A percentile compares a stretch with the other conserved stretches of the same genome.
These are phyloP conservation scores for Polychaeton citri DNA, from an alignment of 2,329 filamentous ascomycete genomes.

Conservation along the genomic window DNA sequence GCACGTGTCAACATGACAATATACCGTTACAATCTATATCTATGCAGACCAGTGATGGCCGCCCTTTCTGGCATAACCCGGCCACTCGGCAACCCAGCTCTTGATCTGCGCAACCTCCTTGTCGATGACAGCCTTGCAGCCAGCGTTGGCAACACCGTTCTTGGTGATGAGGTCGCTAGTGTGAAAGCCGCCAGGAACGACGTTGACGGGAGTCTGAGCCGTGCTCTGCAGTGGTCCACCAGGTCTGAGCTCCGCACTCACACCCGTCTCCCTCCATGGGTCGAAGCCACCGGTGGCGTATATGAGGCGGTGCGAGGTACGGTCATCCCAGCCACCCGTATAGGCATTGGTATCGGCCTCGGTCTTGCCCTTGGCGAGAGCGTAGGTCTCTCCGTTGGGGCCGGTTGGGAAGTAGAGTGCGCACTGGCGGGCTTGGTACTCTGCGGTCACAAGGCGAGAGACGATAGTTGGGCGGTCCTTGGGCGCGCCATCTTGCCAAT, in stretches of 20 bases:
- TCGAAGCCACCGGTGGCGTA: constrained; percentile 48
- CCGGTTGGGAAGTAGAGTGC: constrained; percentile 39
- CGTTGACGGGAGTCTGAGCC: constrained; percentile 33
- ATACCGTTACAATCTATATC: too few relatives aligned
- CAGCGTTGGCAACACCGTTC: constrained; percentile 35
- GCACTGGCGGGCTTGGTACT: constrained; percentile 46
- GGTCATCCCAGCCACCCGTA: constrained; percentile 43
- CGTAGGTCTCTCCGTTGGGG: constrained; percentile 37
- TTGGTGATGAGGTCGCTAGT: constrained; percentile 39
- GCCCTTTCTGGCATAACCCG: too few relatives aligned
- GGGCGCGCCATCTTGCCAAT: constrained; percentile 44
- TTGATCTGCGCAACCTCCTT: constrained; percentile 37
- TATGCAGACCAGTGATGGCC: too few relatives aligned
- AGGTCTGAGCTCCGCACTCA: constrained; percentile 40
- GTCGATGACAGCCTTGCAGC: constrained; percentile 37
- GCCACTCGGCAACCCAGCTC: constrained; percentile 40
- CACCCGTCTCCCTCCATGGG: constrained; percentile 44
- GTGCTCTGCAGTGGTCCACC: constrained; percentile 40
- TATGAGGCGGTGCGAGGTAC: constrained; percentile 38
- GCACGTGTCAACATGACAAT: too few relatives aligned
- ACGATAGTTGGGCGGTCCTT: constrained; percentile 32
- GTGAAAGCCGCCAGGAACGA: constrained; percentile 43
- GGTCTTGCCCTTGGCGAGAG: constrained; percentile 33
- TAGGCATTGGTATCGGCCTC: constrained; percentile 37
- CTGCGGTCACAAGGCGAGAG: constrained; percentile 36